phyloP scores from a whole-genome alignment of 495 filamentous ascomycete genomes.

The Talaromyces liani region DNA sequence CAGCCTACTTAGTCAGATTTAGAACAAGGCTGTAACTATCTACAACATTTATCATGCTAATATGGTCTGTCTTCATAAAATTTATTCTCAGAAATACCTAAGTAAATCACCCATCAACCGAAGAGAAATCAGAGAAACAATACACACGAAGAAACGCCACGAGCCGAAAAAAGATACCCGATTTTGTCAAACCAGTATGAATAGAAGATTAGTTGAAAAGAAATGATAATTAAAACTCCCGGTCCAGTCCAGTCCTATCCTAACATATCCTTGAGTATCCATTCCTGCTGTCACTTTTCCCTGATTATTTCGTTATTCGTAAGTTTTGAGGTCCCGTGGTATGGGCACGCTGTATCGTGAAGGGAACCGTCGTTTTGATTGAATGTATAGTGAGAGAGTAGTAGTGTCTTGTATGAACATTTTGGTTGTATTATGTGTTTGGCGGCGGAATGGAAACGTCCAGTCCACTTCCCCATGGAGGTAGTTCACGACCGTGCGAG shows the following conservation, averaged over 20 bases:
- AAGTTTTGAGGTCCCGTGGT: neutral
- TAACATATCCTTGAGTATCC: neutral
- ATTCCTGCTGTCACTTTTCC: neutral
- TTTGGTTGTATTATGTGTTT: neutral
- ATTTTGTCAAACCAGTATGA: neutral
- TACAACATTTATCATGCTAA: neutral
- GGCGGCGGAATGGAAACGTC: constrained; percentile 1
- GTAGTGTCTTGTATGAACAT: neutral
- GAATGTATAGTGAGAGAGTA: neutral
- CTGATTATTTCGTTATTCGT: neutral
- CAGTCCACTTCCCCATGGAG: constrained; percentile 1
- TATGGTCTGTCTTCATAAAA: neutral
- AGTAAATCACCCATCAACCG: neutral
- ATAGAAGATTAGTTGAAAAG: neutral
- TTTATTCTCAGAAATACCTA: neutral
- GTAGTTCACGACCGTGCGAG: neutral
- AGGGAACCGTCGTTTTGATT: neutral
- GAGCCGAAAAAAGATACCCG: neutral
- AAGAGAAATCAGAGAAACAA: neutral
- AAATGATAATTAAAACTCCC: neutral
- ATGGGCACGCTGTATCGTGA: neutral
- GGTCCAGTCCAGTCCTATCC: neutral
- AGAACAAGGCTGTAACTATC: neutral
- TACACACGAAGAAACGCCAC: neutral
- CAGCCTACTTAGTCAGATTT: neutral